Evolutionary conservation across 306 rosid species (phyloP).

Genomic region (Inga leiocalycina): DNA sequence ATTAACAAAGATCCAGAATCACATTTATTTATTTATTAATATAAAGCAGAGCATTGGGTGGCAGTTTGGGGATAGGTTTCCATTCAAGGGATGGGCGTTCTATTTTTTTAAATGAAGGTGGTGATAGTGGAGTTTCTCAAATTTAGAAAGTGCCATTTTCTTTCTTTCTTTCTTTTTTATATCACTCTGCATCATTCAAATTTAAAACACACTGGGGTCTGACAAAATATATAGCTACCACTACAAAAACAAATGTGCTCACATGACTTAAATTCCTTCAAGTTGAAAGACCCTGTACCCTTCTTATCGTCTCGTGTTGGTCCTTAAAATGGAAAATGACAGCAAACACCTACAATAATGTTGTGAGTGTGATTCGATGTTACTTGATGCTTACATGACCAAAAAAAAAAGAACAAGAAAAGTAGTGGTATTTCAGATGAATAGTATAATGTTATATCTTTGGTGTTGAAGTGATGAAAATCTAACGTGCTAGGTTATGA

Average conservation of each 20-base stretch:
- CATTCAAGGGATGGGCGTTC: conserved; percentile 33
- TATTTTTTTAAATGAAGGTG: conserved; percentile 14
- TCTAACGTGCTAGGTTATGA: neutral
- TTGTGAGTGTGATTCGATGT: conserved; percentile 12
- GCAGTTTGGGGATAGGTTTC: neutral
- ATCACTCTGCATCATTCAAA: neutral
- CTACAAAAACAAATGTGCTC: neutral
- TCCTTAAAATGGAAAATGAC: conserved; percentile 17
- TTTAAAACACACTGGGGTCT: neutral
- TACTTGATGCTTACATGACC: too few species aligned
- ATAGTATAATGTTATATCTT: neutral
- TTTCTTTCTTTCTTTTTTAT: neutral
- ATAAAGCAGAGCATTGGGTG: neutral
- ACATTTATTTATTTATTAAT: neutral
- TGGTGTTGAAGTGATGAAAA: neutral
- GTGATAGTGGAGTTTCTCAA: conserved; percentile 28
- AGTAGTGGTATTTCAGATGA: neutral
- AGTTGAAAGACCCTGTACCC: neutral
- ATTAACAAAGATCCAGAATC: neutral
- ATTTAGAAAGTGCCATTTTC: conserved; percentile 31
- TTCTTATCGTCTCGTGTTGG: conserved; percentile 8
- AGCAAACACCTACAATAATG: neutral
- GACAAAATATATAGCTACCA: neutral
- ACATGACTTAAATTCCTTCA: neutral
- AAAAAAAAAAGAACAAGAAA: neutral